Evolutionary conservation across 2,329 filamentous ascomycete genomes (phyloP), one percentile per base, ranked within the genome.

Genomic region (Bretziella fagacearum): DNA sequence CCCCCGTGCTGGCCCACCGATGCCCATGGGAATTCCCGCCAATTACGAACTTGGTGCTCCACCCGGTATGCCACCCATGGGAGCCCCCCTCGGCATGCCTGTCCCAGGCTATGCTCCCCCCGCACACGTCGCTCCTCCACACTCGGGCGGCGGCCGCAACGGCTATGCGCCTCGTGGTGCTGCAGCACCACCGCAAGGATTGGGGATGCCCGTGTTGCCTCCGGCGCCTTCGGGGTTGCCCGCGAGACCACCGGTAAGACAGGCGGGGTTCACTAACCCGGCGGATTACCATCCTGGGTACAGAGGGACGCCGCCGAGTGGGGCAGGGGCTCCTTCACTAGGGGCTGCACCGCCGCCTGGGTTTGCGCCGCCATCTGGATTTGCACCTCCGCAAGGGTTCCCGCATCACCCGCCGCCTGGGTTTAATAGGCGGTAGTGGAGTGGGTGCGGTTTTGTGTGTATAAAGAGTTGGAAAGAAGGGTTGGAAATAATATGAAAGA

Each of bases 171-270:
- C 43, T 17, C 44, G 44, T n/a, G 17, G 15, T 25, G 27, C 47
- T 22, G 39, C 39, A 17, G 53, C 55, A 13, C 54, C 7, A 53
- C 47, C 43, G 11, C 37, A 40, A 29, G 47, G 47, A 13, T 23
- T 49, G 23, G 42, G 42, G 6, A 49, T 49, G 47, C 47, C 47
- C n/a, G 60, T 61, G 43, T 63, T 72, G 2, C 69, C 68, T 0
- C 65, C 68, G 6, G 64, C 69, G 0, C 69, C 69, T 0, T 64
- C 67, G 1, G 70, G 69, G 1, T 59, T 73, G 3, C 69, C 70
- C 0, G 66, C 68, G 0, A 61, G 69, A 20, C 44, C 44, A 27
- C 44, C 44, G 7, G 23, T 20, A 18, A 20, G 35, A 44, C 67
- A 68, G 26, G 60, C 54, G 20, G 63, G 62, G 20, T 70, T 62